Evolutionary conservation across 495 filamentous ascomycete species (phyloP).

Genomic region (Penicillium roqueforti): DNA sequence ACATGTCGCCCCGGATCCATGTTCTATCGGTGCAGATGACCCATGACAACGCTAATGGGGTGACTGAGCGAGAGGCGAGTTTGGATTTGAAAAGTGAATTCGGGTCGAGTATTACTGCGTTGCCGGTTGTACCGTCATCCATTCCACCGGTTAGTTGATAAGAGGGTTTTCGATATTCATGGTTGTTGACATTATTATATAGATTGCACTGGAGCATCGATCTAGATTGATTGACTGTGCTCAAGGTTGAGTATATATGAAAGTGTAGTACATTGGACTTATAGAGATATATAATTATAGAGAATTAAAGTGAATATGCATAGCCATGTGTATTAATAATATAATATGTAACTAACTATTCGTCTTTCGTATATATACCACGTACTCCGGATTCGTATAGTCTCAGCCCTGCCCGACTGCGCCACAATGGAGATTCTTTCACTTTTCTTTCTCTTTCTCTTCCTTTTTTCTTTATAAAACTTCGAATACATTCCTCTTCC

Average conservation of each 20-base stretch:
- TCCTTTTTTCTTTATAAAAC: background rate
- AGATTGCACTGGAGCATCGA: slow-evolving; percentile 9
- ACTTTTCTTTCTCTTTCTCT: background rate
- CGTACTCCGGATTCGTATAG: too few species aligned
- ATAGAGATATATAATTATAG: background rate
- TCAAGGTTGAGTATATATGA: slow-evolving; percentile 2
- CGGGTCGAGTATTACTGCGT: slow-evolving; percentile 37
- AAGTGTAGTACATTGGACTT: slow-evolving; percentile 1
- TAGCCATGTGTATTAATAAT: background rate
- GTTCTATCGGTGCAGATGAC: slow-evolving; percentile 31
- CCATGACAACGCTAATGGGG: slow-evolving; percentile 19
- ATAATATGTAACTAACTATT: background rate
- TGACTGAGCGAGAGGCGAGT: slow-evolving; percentile 3
- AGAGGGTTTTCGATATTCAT: background rate
- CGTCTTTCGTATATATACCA: too few species aligned
- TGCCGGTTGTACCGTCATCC: slow-evolving; percentile 30
- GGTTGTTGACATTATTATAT: background rate
- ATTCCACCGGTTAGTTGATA: slow-evolving; percentile 7
- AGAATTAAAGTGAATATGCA: background rate
- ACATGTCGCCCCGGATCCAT: slow-evolving; percentile 32
- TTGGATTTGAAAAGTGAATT: slow-evolving; percentile 14
- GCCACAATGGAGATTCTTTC: background rate
- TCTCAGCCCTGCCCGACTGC: background rate
- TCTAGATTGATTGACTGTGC: slow-evolving; percentile 17
- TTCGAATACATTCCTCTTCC: background rate